phyloP scores from a whole-genome alignment of 2,329 filamentous ascomycete genomes.

The Fusarium pseudocircinatum region DNA sequence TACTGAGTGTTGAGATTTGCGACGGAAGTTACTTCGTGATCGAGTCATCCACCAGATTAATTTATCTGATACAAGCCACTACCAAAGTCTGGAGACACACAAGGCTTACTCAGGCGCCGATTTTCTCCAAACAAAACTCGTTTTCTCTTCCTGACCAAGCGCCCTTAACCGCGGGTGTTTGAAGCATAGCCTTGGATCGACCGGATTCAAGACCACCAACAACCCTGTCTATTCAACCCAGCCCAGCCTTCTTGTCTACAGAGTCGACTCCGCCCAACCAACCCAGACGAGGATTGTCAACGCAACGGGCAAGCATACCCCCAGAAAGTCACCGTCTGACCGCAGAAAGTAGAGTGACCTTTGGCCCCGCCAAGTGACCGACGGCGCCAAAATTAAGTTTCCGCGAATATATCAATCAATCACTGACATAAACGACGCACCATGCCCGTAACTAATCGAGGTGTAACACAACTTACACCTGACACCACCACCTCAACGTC shows the following conservation, averaged over 20 bases:
- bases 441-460: constrained; percentile 49
- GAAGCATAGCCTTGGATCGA: constrained; percentile 10
- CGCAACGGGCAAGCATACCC: constrained; percentile 43
- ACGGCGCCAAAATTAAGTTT: constrained; percentile 47
- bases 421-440: constrained; percentile 38
- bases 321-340: constrained; percentile 48
- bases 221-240: constrained; percentile 42
- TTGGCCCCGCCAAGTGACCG: constrained; percentile 45
- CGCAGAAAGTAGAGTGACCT: constrained; percentile 48
- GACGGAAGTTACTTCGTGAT: constrained; percentile 9
- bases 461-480: constrained; percentile 45
- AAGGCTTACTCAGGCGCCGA: constrained; percentile 26
- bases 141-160: constrained; percentile 11
- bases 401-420: constrained; percentile 38
- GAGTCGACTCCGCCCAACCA: constrained; percentile 43
- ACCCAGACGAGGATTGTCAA: constrained; percentile 43
- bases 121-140: constrained; percentile 14
- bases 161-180: constrained; percentile 24
- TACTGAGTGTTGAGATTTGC: constrained; percentile 7
- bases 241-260: constrained; percentile 37
- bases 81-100: constrained; percentile 4
- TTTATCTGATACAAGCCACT: constrained; percentile 37
- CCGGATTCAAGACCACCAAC: constrained; percentile 32
- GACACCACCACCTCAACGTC: constrained; percentile 40
- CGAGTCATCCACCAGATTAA: constrained; percentile 18